These are phyloP conservation scores for Fusarium caatingaense DNA, from an alignment of 2,329 filamentous ascomycete species.

Conservation along the genomic window DNA sequence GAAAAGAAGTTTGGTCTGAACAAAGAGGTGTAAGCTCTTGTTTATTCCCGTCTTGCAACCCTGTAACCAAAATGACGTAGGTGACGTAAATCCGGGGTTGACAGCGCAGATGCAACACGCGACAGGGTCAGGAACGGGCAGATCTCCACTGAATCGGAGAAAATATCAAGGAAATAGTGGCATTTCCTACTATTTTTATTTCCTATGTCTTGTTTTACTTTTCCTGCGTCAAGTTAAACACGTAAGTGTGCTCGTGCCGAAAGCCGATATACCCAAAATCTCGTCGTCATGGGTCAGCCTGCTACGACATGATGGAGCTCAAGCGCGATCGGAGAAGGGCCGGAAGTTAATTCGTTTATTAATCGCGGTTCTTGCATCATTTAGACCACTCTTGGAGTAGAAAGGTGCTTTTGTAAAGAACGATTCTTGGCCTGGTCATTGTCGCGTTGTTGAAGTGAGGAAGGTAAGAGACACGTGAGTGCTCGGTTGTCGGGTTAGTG, in stretches of 20 bases:
- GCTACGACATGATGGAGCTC: conserved; percentile 12
- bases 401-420: neutral
- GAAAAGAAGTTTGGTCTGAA: neutral
- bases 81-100: conserved; percentile 34
- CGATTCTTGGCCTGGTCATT: neutral
- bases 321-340: conserved; percentile 7
- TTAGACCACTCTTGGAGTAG: neutral
- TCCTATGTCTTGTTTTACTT: neutral
- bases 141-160: conserved; percentile 18
- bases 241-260: conserved; percentile 10
- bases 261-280: conserved; percentile 11
- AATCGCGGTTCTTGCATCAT: neutral
- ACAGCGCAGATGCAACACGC: conserved; percentile 11
- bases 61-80: conserved; percentile 30
- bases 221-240: neutral
- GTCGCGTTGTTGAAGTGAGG: neutral
- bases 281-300: conserved; percentile 20
- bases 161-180: conserved; percentile 29
- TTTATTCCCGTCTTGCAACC: conserved; percentile 14
- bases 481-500: neutral
- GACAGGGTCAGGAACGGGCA: conserved; percentile 25
- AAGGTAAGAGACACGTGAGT: neutral
- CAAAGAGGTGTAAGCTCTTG: conserved; percentile 17
- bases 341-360: neutral
- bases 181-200: conserved; percentile 14